Percentiles rank a stretch among this genome's conserved stretches.
phyloP scores from a whole-genome alignment of 2,329 filamentous ascomycete genomes.

The Hortaea werneckii region DNA sequence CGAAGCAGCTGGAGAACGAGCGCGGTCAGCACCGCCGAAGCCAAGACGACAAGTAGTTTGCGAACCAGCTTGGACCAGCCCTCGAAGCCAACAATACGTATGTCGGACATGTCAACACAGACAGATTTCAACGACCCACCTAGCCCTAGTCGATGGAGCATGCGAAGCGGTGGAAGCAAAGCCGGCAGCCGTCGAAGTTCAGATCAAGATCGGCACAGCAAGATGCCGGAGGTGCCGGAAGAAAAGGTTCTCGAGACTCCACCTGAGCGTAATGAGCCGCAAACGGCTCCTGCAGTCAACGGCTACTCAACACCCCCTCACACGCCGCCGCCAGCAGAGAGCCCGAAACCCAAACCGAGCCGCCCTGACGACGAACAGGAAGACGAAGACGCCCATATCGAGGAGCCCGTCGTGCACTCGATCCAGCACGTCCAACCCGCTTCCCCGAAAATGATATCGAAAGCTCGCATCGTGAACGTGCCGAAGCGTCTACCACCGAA shows the following conservation, averaged over 20 bases:
- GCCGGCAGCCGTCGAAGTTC: constrained; percentile 16
- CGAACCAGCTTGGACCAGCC: constrained; percentile 19
- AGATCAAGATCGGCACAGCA: constrained; percentile 5
- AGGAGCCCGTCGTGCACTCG: constrained; percentile 44
- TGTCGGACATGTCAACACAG: constrained; percentile 22
- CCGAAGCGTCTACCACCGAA: constrained; percentile 69
- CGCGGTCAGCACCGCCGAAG: constrained; percentile 11
- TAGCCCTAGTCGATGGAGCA: constrained; percentile 10
- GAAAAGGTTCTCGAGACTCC: constrained; percentile 14
- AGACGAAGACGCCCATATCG: constrained; percentile 40
- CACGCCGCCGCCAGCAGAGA: constrained; percentile 14
- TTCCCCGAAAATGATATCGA: constrained; percentile 37
- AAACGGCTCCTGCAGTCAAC: constrained; percentile 11
- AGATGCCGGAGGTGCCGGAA: constrained; percentile 17
- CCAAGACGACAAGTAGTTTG: constrained; percentile 21
- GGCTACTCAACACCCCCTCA: constrained; percentile 24
- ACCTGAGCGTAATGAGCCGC: neutral
- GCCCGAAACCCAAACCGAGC: neutral
- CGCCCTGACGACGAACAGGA: constrained; percentile 5
- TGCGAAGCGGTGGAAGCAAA: constrained; percentile 10
- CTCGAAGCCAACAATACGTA: constrained; percentile 9
- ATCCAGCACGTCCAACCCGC: constrained; percentile 59
- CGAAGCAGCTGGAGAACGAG: constrained; percentile 54
- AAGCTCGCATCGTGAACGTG: constrained; percentile 75
- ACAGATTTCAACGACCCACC: constrained; percentile 16